Base-by-base conservation (phyloP, 164 flowering plant species). In the Euptelea pleiosperma region DNA sequence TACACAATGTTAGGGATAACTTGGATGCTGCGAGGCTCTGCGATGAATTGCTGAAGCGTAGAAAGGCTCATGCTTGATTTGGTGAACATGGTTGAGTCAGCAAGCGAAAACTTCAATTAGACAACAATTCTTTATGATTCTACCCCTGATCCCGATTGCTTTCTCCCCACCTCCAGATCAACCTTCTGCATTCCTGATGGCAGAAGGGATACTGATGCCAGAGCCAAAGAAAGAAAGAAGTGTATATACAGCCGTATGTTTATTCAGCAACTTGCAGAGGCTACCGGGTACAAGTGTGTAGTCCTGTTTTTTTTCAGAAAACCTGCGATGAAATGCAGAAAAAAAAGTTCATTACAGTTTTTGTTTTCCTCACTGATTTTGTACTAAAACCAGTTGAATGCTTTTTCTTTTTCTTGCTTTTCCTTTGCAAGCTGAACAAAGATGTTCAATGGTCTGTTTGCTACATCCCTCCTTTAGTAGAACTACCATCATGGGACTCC, bases 1-100 rank as follows among this genome's bases (percentile, higher is more conserved):
- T 90, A 11, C 97, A 93, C 67, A 90, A 93, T 70, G 94, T 93
- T 9, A 73, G 72, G 66, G 91, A 82, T 68, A 79, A 80, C 62
- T 18, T 70, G 24, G 95, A 85, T 71, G 97, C 97, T 60, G 83
- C 75, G 25, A 90, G 66, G 73, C 73, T 93, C 11, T 83, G 97
- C 62, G 97, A 86, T 76, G 90, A 95, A 43, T 64, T 88, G 67
- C 55, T 75, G 55, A 70, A 66, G 46, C 60, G 28, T 21, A 66
- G 53, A 16, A 72, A 67, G 60, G 62, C 42, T 43, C 35, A 37
- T 16, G 3, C 2, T 18, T 56, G 54, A 48, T 29, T 21, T 52
- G 65, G 19, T 37, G 22, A 33, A 9, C 14, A 18, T 7, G 6
- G 12, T 7, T 40, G 1, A 40, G 16, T 25, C 16, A 6, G 30